Base-by-base conservation (phyloP, 805 yeast species). In the Saturnispora sekii region DNA sequence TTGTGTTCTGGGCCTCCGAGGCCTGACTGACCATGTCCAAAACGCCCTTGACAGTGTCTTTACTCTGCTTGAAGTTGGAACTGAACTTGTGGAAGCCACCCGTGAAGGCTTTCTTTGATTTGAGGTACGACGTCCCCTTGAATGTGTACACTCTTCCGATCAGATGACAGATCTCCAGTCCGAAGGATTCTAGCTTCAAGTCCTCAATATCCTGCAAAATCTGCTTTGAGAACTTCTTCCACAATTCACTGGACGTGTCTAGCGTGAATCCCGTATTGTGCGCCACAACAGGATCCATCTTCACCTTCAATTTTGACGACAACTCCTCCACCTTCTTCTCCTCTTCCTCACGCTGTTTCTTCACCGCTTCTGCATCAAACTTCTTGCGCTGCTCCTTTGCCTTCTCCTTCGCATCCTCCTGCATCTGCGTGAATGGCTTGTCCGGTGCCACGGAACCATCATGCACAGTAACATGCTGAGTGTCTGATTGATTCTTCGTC, bases 121-220 rank as follows among this genome's bases (percentile, higher is more conserved):
- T 82, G 35, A 84, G 61, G 49, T 74, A 81, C 15, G 82, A 74
- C 47, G 73, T 72, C 26, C 79, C 81, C 58, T 83, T 81, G 54
- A 80, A 72, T 48, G 70, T 66, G 58, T 84, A 84, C 2, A 81
- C 75, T 43, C 75, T 71, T 18, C 93, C 94, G 44, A 84, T 74
- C 0, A 85, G 73, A 53, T 84, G 93, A 40, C 85, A 70, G 32
- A 84, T 82, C 56, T 84, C 88, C 30, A 83, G 63, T n/a, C 94
- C 94, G 63, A 84, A 84, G 17, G 90, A 82, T 61, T 84, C 93
- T 77, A 81, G 75, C 54, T 83, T 84, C 51, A 84, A 68, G 28
- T 79, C 68, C 58, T 89, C 93, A 12, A 95, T 95, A 62, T 93
- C 97, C 55, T 81, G 78, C 49, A 70, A 72, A 53, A 84, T 72